Evolutionary conservation across 257 asterid genomes (phyloP).

Genomic region (Nyctanthes arbortristis): DNA sequence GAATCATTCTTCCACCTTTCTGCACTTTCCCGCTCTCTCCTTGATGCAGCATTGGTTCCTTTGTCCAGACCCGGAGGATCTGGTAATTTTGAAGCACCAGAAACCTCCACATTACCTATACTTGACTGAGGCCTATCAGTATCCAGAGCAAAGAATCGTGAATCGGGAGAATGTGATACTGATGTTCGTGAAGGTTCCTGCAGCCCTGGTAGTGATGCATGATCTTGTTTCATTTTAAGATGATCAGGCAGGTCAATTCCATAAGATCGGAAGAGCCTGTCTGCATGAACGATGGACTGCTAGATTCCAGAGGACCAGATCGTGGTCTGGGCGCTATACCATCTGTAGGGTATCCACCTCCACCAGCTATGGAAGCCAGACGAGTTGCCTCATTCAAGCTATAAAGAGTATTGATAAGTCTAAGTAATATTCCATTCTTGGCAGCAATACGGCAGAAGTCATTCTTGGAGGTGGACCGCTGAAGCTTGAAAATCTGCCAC

Average conservation of each 20-base stretch:
- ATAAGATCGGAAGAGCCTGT: constrained; percentile 52
- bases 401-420: constrained; percentile 91
- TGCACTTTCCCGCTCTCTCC: constrained; percentile 36
- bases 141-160: constrained; percentile 52
- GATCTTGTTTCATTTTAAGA: constrained; percentile 66
- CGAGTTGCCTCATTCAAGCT: constrained; percentile 96
- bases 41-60: constrained; percentile 35
- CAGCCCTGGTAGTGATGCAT: constrained; percentile 46
- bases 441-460: constrained; percentile 96
- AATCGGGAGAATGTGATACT: constrained; percentile 67
- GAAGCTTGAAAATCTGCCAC: constrained; percentile 99
- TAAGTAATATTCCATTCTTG: constrained; percentile 83
- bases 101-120: constrained; percentile 34
- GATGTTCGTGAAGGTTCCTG: constrained; percentile 72
- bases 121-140: constrained; percentile 48
- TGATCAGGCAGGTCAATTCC: constrained; percentile 71
- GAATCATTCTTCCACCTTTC: constrained; percentile 62
- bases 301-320: constrained; percentile 73
- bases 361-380: constrained; percentile 69
- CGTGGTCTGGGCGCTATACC: constrained; percentile 65
- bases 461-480: constrained; percentile 85
- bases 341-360: constrained; percentile 73
- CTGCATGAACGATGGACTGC: constrained; percentile 54
- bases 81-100: constrained; percentile 37
- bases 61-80: constrained; percentile 38